Conservation (phyloP, 495 filamentous ascomycete genomes). For the Xanthoparmelia taractica region DNA sequence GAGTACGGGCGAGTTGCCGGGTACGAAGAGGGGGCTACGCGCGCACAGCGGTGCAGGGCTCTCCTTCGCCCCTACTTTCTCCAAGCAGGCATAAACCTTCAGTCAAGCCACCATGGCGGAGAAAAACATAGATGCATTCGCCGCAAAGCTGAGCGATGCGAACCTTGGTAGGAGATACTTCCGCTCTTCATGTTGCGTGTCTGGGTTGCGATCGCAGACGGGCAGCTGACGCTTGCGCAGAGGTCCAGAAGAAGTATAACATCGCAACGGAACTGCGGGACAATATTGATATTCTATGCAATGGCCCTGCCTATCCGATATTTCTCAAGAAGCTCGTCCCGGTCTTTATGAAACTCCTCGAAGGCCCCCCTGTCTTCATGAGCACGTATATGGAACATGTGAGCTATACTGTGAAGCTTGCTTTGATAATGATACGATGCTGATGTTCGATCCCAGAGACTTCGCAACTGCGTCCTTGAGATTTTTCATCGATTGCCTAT, state of each 20-base stretch:
- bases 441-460: conserved; percentile 50
- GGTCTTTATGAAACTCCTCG: conserved; percentile 76
- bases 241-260: conserved; percentile 66
- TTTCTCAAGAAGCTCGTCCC: conserved; percentile 86
- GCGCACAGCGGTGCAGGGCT: conserved; percentile 10
- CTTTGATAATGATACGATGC: conserved; percentile 15
- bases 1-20: conserved; percentile 2
- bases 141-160: conserved; percentile 51
- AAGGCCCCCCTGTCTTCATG: conserved; percentile 83
- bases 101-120: conserved; percentile 31
- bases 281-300: conserved; percentile 66
- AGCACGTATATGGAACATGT: conserved; percentile 81
- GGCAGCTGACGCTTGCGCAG: conserved; percentile 37
- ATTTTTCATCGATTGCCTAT: conserved; percentile 89
- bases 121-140: conserved; percentile 52
- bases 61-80: too few species aligned
- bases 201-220: conserved; percentile 9
- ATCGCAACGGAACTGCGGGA: conserved; percentile 75
- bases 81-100: not conserved
- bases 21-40: conserved; percentile 6
- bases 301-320: conserved; percentile 54
- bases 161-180: conserved; percentile 44
- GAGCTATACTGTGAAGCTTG: conserved; percentile 21
- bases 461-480: conserved; percentile 86
- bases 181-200: conserved; percentile 4